phyloP scores from a whole-genome alignment of 768 basidiomycete species.

The Boletus insuetus region DNA sequence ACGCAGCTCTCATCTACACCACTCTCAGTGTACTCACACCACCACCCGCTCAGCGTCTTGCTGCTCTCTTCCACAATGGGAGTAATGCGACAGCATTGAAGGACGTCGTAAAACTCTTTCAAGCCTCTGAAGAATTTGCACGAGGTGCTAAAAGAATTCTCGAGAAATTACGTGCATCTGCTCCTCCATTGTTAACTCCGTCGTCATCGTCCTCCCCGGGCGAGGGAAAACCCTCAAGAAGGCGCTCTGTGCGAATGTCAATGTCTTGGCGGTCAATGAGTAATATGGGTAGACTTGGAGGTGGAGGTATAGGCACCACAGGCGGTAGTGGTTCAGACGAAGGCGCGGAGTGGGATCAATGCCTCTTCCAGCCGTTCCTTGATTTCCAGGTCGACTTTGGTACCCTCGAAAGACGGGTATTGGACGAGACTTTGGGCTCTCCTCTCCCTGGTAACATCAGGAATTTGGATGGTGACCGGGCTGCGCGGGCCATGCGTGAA shows the following conservation, averaged over 20 bases:
- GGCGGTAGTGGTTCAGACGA: conserved; percentile 14
- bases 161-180: conserved; percentile 59
- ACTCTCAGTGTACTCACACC: conserved; percentile 79
- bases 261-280: conserved; percentile 54
- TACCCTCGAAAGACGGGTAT: conserved; percentile 65
- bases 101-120: conserved; percentile 69
- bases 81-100: conserved; percentile 55
- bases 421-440: conserved; percentile 57
- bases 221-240: conserved; percentile 38
- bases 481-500: conserved; percentile 69
- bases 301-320: conserved; percentile 8
- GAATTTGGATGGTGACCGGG: conserved; percentile 36
- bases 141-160: conserved; percentile 68
- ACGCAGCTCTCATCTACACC: conserved; percentile 81
- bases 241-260: conserved; percentile 62
- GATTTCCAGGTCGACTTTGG: conserved; percentile 88
- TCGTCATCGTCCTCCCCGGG: conserved; percentile 20
- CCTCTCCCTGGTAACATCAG: conserved; percentile 35
- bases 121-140: conserved; percentile 82
- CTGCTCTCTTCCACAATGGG: conserved; percentile 62
- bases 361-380: conserved; percentile 91
- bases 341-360: conserved; percentile 76
- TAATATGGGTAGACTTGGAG: conserved; percentile 18
- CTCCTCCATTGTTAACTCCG: conserved; percentile 17
- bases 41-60: conserved; percentile 75